These are phyloP conservation scores for Mrakia frigida DNA, from an alignment of 768 basidiomycete genomes.

Conservation along the genomic window DNA sequence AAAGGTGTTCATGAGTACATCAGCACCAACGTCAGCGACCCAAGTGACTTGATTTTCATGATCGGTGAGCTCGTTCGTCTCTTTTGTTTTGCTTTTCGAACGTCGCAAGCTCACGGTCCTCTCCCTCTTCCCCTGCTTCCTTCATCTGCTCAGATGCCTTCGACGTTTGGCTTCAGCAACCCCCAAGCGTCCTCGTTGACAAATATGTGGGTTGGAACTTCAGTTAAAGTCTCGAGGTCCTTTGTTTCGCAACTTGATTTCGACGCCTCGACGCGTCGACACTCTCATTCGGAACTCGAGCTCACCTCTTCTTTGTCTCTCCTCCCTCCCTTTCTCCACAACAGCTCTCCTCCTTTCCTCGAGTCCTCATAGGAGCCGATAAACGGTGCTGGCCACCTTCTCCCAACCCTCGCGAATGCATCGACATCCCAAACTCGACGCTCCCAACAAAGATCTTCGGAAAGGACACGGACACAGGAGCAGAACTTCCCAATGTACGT, in stretches of 20 bases:
- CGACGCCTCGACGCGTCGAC: not conserved
- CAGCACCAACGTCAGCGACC: slow-evolving; percentile 8
- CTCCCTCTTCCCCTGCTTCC: not conserved
- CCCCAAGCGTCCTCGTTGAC: not conserved
- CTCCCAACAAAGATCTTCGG: not conserved
- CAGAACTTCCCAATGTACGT: slow-evolving; percentile 8
- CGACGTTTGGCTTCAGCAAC: slow-evolving; percentile 27
- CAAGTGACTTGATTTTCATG: slow-evolving; percentile 16
- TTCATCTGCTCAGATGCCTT: not conserved
- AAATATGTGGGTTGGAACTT: not conserved
- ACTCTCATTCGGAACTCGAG: not conserved
- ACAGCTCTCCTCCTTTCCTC: not conserved
- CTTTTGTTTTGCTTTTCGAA: not conserved
- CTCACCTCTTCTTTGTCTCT: not conserved
- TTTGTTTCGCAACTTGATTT: not conserved
- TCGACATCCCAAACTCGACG: not conserved
- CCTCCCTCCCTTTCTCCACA: not conserved
- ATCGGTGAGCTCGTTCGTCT: not conserved
- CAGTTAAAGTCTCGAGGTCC: not conserved
- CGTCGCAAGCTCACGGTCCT: not conserved
- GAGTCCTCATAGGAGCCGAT: slow-evolving; percentile 14
- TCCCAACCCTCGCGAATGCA: slow-evolving; percentile 8
- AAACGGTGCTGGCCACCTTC: slow-evolving; percentile 22
- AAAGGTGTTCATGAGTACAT: slow-evolving; percentile 16
- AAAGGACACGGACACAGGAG: slow-evolving; percentile 1